Conservation (phyloP, 2,329 filamentous ascomycete species). For the Fusarium globosum region DNA sequence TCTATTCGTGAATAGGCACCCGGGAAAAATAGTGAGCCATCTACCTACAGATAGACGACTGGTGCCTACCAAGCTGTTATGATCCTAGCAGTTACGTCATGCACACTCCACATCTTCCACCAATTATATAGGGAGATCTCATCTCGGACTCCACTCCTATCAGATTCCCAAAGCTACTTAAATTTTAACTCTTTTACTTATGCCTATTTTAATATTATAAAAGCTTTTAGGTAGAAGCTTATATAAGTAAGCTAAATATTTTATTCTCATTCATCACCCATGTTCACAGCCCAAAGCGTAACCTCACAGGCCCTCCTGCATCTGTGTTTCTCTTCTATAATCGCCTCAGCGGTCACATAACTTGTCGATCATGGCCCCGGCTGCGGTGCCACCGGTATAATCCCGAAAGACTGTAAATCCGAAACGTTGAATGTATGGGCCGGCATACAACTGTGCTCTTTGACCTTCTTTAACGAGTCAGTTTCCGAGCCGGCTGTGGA, state of each 20-base stretch:
- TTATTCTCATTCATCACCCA: no score
- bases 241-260: no score
- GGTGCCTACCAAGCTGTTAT: neutral
- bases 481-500: neutral
- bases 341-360: neutral
- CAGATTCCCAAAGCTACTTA: neutral
- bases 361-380: neutral
- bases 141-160: neutral
- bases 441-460: neutral
- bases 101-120: neutral
- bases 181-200: neutral
- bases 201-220: neutral
- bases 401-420: neutral
- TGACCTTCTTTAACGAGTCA: constrained; percentile 1
- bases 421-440: neutral
- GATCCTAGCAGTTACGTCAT: neutral
- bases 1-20: neutral
- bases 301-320: neutral
- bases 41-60: neutral
- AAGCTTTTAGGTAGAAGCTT: no score
- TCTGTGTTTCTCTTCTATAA: neutral
- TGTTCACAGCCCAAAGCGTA: no score
- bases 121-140: neutral
- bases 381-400: neutral
- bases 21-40: neutral